Evolutionary conservation across 352 stramenopile species (phyloP), one percentile per base, ranked within the genome.

Genomic region (Pythium rhizo-oryzae): DNA sequence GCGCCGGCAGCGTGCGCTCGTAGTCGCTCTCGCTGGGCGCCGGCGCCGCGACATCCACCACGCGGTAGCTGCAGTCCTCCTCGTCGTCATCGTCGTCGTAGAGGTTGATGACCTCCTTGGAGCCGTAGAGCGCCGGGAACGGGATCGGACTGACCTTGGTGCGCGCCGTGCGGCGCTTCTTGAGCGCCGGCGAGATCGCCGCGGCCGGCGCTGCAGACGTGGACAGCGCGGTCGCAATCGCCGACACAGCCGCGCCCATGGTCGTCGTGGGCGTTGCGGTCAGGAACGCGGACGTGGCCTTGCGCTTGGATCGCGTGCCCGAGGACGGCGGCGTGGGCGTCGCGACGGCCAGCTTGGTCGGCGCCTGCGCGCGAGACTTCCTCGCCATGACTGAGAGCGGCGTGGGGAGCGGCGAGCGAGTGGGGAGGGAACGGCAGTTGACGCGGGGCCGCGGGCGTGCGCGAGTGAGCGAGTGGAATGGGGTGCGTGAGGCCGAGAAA

Each of bases 271-370:
- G 1, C 18, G 41, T 16, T 19, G 18, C 13, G 33, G 53, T 30
- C 12, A 33, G 33, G 21, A 28, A 57, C 4, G 28, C 18, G 11
- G 59, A n/a, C 25, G 58, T 39, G n/a, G 65, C 66, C 52, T 68
- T 67, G 43, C 66, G 66, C 59, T 72, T 72, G 44, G 66, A 72
- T 39, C 66, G 59, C 59, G 66, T 68, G 58, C 50, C 52, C 13
- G 58, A 66, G 25, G 46, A 33, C 19, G 55, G 53, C 19, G 58
- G 50, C 4, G 33, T 44, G 43, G 21, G 18, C 37, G 49, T 13
- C 23, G 15, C 41, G 53, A 39, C 53, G n/a, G 13, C 25, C 12
- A 15, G n/a, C 23, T 37, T 12, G 23, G 55, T 15, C 8, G 58
- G 46, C 44, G 44, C 47, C 35, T 41, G 35, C 35, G 41, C 41